Conservation (phyloP, 805 yeast genomes). For the Zygosaccharomyces rouxii region DNA sequence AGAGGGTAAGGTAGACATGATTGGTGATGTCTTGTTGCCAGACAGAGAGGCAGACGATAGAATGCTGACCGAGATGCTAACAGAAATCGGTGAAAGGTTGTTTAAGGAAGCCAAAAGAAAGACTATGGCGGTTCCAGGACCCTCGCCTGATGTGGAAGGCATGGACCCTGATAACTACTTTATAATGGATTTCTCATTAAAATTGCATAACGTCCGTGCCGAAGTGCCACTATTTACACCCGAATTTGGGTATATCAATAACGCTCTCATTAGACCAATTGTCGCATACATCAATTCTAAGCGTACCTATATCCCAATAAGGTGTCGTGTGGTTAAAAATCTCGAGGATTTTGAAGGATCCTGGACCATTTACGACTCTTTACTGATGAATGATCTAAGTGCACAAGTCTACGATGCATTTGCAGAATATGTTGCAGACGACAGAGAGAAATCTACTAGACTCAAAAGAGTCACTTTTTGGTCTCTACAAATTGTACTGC, state of each 20-base stretch:
- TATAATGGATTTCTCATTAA: slow-evolving; percentile 72
- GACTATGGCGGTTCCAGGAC: slow-evolving; percentile 24
- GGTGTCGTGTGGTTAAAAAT: slow-evolving; percentile 74
- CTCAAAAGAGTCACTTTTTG: slow-evolving; percentile 86
- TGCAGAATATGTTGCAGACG: slow-evolving; percentile 84
- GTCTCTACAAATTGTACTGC: slow-evolving; percentile 82
- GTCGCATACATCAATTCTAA: slow-evolving; percentile 91
- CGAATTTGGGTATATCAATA: slow-evolving; percentile 88
- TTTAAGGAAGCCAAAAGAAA: slow-evolving; percentile 46
- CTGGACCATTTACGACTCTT: slow-evolving; percentile 92
- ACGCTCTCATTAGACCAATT: slow-evolving; percentile 88
- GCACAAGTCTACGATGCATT: slow-evolving; percentile 88
- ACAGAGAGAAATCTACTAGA: slow-evolving; percentile 65
- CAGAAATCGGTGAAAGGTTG: slow-evolving; percentile 44
- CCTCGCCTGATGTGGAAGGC: slow-evolving; percentile 26
- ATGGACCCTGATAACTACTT: slow-evolving; percentile 47
- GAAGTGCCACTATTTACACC: slow-evolving; percentile 79
- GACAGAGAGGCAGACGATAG: slow-evolving; percentile 49
- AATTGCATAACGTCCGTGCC: slow-evolving; percentile 82
- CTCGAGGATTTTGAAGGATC: slow-evolving; percentile 86
- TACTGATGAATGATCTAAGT: slow-evolving; percentile 85
- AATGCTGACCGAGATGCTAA: slow-evolving; percentile 45
- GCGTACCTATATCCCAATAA: slow-evolving; percentile 83
- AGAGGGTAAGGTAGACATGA: slow-evolving; percentile 85
- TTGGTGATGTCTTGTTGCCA: slow-evolving; percentile 86